A percentile compares a stretch with the other conserved stretches of the same genome.
phyloP scores from a whole-genome alignment of 495 filamentous ascomycete genomes.

The Xanthoparmelia taractica region DNA sequence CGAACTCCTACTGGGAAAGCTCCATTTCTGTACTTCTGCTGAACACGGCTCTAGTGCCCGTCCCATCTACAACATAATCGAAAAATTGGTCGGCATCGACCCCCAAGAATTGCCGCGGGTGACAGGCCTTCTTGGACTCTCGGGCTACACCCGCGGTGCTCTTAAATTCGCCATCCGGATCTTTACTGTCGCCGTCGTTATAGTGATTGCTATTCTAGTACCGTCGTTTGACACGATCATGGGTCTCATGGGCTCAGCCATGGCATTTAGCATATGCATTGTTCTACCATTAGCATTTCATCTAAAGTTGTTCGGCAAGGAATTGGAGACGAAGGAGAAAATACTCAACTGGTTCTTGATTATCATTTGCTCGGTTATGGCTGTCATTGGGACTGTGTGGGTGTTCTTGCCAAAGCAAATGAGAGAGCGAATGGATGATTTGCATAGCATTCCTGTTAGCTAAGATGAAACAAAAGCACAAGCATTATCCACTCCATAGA shows the following conservation, averaged over 20 bases:
- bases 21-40: not conserved
- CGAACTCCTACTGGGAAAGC: conserved; percentile 10
- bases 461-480: not conserved
- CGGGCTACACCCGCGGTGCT: conserved; percentile 49
- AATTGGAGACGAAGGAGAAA: conserved; percentile 60
- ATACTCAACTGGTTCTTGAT: conserved; percentile 63
- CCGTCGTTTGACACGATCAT: conserved; percentile 90
- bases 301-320: conserved; percentile 80
- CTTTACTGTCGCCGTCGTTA: conserved; percentile 49
- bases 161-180: conserved; percentile 57
- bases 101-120: conserved; percentile 42
- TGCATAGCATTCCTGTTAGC: conserved; percentile 3
- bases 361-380: conserved; percentile 57
- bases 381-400: conserved; percentile 72
- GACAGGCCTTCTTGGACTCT: conserved; percentile 43
- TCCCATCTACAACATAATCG: conserved; percentile 77
- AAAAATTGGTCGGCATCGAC: conserved; percentile 69
- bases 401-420: conserved; percentile 67
- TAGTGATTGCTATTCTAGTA: conserved; percentile 67
- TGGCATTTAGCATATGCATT: conserved; percentile 92
- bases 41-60: conserved; percentile 47
- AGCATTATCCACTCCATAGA: not conserved
- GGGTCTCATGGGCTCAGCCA: conserved; percentile 82
- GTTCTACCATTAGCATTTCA: conserved; percentile 85
- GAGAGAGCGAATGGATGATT: conserved; percentile 25